Conservation (phyloP, 2,329 filamentous ascomycete genomes). For the Sporothrix protearum region DNA sequence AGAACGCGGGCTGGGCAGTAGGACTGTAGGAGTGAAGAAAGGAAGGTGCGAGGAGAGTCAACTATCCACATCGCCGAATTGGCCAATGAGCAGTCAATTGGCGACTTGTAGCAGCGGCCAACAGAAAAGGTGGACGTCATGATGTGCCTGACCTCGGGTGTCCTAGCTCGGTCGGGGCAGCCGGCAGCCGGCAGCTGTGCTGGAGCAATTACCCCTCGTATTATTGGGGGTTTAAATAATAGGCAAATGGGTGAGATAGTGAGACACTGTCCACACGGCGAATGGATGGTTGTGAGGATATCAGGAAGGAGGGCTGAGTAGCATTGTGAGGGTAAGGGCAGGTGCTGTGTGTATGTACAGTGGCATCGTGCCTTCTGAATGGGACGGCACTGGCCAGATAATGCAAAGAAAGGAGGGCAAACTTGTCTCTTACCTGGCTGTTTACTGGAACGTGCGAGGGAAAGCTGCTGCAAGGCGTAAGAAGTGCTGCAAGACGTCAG, state of each 20-base stretch:
- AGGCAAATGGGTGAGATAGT: not conserved
- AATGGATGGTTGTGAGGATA: not conserved
- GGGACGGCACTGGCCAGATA: not conserved
- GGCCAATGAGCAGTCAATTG: conserved; percentile 6
- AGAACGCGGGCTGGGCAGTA: not conserved
- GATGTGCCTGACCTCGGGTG: not conserved
- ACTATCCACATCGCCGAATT: conserved; percentile 2
- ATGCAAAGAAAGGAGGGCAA: not conserved
- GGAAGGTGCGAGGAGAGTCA: conserved; percentile 5
- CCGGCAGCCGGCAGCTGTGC: not conserved
- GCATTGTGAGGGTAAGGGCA: not conserved
- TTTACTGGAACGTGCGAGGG: not conserved
- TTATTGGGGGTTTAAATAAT: not conserved
- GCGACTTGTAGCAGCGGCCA: not conserved
- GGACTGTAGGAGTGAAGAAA: not conserved
- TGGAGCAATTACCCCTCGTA: conserved; percentile 7
- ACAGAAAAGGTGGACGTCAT: conserved; percentile 8
- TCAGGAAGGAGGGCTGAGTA: conserved; percentile 1
- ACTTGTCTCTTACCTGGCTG: not conserved
- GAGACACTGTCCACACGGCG: not conserved
- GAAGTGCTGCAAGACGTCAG: not conserved
- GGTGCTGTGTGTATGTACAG: not conserved
- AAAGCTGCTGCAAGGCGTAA: not conserved
- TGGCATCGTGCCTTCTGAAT: not conserved
- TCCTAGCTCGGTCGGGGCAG: not conserved